Base-by-base conservation (phyloP, 352 stramenopile species). In the Globisporangium irregulare region DNA sequence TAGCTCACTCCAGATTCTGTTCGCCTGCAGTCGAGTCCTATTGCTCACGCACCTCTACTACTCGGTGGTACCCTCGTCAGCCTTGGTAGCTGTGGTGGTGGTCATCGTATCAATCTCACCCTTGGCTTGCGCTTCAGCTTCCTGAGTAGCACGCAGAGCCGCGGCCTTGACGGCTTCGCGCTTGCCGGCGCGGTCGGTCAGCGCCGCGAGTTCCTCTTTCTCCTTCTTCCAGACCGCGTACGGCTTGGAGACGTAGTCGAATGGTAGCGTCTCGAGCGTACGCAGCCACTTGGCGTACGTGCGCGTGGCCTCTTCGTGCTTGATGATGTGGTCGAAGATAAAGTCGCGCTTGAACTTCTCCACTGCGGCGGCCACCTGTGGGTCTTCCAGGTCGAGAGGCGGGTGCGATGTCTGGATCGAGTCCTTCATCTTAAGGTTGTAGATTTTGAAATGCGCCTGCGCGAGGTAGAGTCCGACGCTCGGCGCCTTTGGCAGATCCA, bases 261-360 rank as follows among this genome's bases (percentile, higher is more conserved):
- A 94, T 29, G 88, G 87, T 61, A 94, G 68, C 18, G 74, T 57
- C 43, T 89, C 84, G 54, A 96, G 78, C 54, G 81, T 82, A 29
- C 83, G 77, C 62, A 96, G 67, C 88, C 88, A 96, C 64, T 89
- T 90, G 62, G 86, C 85, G 65, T 94, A 96, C 53, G 86, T 91
- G 36, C 83, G 86, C 43, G 87, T 90, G 14, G 68, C 53, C 18
- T 87, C 75, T 68, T 96, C 89, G 72, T 94, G 84, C 53, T 85
- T 77, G 55, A 96, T 91, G 64, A 96, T 96, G 69, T 95, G 84
- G 53, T 83, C 74, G 60, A 92, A 93, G 69, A 96, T 95, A 63
- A 77, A 71, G 54, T 86, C 73, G 58, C 75, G 79, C 72, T 95
- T 96, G 68, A 96, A 96, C 63, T 82, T 66, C 62, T 96, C 87